phyloP scores from a whole-genome alignment of 192 early-diverging fungal genomes.

The Mortierella alpina region DNA sequence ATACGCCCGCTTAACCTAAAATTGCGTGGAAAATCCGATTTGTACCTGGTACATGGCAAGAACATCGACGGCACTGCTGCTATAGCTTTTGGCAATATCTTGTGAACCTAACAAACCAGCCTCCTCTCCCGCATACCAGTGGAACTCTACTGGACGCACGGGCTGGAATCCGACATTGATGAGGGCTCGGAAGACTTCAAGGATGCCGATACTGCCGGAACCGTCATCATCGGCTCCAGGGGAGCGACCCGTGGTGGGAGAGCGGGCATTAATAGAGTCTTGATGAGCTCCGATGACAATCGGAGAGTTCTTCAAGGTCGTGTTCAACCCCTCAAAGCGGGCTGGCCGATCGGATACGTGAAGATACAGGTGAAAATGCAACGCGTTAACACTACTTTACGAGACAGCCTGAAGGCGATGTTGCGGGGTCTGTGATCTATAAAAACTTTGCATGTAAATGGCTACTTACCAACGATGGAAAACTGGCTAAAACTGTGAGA shows the following conservation, averaged over 20 bases:
- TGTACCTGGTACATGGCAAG: conserved; percentile 81
- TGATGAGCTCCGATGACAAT: conserved; percentile 93
- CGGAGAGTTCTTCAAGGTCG: conserved; percentile 60
- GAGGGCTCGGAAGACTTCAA: conserved; percentile 86
- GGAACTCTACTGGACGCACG: conserved; percentile 88
- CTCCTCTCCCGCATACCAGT: conserved; percentile 95
- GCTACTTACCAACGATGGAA: conserved; percentile 65
- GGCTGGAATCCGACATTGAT: conserved; percentile 76
- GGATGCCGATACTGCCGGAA: conserved; percentile 88
- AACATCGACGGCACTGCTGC: conserved; percentile 64
- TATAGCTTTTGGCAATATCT: conserved; percentile 80
- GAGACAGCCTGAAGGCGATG: background rate
- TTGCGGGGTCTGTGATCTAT: background rate
- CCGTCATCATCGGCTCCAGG: conserved; percentile 91
- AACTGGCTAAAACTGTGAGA: conserved; percentile 85
- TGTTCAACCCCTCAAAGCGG: conserved; percentile 74
- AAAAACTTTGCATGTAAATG: too few relatives aligned
- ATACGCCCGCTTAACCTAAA: background rate
- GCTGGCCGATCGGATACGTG: conserved; percentile 49
- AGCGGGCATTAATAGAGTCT: conserved; percentile 88
- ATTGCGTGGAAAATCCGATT: background rate
- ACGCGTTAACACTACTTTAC: background rate
- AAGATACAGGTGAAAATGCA: background rate
- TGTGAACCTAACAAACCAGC: conserved; percentile 91
- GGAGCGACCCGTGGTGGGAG: conserved; percentile 77